Evolutionary conservation across 1,284 basidiomycete genomes (phyloP), one percentile per base, ranked within the genome.

Genomic region (Ganoderma boninense): DNA sequence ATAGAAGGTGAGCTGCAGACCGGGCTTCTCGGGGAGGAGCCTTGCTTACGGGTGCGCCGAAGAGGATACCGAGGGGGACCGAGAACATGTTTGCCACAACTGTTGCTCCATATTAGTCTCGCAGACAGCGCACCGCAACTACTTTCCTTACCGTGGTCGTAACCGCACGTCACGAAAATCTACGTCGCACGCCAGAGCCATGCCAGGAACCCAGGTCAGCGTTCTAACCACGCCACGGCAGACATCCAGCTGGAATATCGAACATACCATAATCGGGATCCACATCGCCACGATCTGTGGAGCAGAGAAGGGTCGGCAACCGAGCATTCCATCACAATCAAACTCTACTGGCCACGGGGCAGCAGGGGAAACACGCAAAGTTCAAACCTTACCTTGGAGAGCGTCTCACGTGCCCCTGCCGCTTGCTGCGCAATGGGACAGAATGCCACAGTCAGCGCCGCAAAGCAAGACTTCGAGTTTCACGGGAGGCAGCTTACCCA

Each of bases 21-120:
- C n/a, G 40, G 20, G 64, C 40, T 46, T 38, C 49, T 52, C 49
- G 60, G 62, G 35, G 38, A 32, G 7, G 10, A 32, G 10, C 4
- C 13, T 20, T 62, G 20, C 87, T 75, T 78, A 91, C 91, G 67
- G 88, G 80, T 23, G 90, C 89, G 57, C 89, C 88, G 76, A 92
- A 90, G 84, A 92, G 89, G 64, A 94, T 92, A n/a, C 90, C 85
- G 64, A 93, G 80, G 8, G 92, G 90, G 6, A 93, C 82, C 11
- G 88, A 91, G 79, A 90, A 93, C 92, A 93, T 94, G 78, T 93
- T 93, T 35, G 92, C 91, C 38, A 90, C 81, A 13, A 90, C 89
- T 89, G 66, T 7, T 43, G 23, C 11, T 4, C 49, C 5, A 2
- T 20, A 5, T 52, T 11, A 52, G 49, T 26, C 23, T 26, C 26